Evolutionary conservation across 352 stramenopile species (phyloP), one percentile per base, ranked within the genome.

Genomic region (Globisporangium paddicum): DNA sequence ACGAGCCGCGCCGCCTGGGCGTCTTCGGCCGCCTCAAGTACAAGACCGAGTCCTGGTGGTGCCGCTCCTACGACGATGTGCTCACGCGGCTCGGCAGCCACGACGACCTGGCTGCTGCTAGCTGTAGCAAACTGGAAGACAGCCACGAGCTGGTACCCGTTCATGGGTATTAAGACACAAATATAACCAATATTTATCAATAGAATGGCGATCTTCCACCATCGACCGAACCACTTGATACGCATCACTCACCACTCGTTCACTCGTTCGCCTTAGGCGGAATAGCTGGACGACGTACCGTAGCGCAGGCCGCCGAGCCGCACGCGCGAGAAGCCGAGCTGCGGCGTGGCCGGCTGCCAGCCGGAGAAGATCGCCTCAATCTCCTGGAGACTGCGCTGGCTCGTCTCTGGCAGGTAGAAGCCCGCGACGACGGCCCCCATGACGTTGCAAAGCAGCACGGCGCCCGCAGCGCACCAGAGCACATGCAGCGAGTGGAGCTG

Each of bases 31-130:
- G 77, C 30, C 64, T 94, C 66, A 92, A 94, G 62, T 94, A 92
- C 68, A 70, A 74, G 28, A 92, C 85, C 35, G 66, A 88, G 69
- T 90, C 85, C 53, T 92, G 78, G 80, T 94, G 82, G 82, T 92
- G 82, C 67, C 79, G 79, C 57, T 91, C 80, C 37, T 91, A 78
- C 60, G 79, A 89, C 42, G 71, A 90, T 35, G 79, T 94, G 0
- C 61, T 90, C 38, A 46, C 61, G 5, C 72, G 66, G 8, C 62
- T 88, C 13, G 40, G 45, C 5, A 42, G 25, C 7, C 14, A 51
- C 14, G 41, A 47, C 4, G 41, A 11, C n/a, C n/a, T n/a, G 19
- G 41, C 19, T 16, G 25, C 45, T 21, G 6, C 28, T 7, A 25
- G 30, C 7, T 30, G 14, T 37, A n/a, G n/a, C n/a, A 18, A 48